Base-by-base conservation (phyloP, 1,284 basidiomycete genomes). In the Sanguinoderma infundibulare region DNA sequence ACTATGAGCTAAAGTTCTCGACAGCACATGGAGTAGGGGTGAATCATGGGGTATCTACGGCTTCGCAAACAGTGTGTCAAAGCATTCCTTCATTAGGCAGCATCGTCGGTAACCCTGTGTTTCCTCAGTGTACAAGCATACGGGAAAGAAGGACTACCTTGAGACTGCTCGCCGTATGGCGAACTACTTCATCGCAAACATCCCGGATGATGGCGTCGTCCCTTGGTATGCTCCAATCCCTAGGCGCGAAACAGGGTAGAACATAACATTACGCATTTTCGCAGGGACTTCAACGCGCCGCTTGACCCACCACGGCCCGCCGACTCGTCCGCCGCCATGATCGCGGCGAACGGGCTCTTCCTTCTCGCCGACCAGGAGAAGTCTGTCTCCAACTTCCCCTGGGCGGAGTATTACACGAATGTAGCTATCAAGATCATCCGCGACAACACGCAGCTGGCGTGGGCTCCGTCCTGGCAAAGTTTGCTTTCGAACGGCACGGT, bases 31-130 rank as follows among this genome's bases (percentile, higher is more conserved):
- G 89, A 83, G 84, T 50, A 82, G 89, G 32, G 89, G 88, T 5
- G 86, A 91, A 72, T 82, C 86, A 9, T 90, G 88, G 89, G 88
- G 81, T 8, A 81, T 90, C 35, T 87, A 87, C 68, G 88, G 87
- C 0, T 91, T 85, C 68, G 83, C 87, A 0, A 87, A 86, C 66
- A 87, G 89, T 89, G 66, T 52, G 83, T 74, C 8, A 39, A 30
- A 46, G 20, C 10, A 22, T 36, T 55, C 1, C n/a, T 5, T 34
- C 28, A 10, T 14, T n/a, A 22, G 35, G n/a, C n/a, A 22, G 5
- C 38, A 7, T 12, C 50, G 15, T 60, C 63, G 26, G 65, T 66
- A 49, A 54, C 63, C 34, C 64, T 51, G 50, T 10, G 26, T 52
- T n/a, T 22, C 14, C 9, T 12, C 17, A 89, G 88, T 91, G 86